Conservation (phyloP, 2,329 filamentous ascomycete species). For the Aspergillus melleus region DNA sequence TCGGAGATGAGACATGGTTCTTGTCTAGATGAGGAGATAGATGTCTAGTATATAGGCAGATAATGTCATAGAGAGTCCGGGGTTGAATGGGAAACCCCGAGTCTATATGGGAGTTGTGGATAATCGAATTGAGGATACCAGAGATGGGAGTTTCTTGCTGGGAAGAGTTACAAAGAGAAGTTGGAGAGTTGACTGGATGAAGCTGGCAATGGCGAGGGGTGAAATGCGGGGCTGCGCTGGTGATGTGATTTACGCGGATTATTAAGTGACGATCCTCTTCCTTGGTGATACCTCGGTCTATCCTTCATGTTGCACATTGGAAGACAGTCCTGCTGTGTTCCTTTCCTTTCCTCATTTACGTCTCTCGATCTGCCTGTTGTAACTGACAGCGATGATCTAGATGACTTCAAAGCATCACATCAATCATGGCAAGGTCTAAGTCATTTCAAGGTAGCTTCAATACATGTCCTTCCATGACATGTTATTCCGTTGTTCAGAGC, state of each 20-base stretch:
- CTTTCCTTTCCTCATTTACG: too few species aligned
- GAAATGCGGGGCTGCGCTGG: not conserved
- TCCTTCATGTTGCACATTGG: not conserved
- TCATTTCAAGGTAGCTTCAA: too few species aligned
- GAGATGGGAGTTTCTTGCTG: not conserved
- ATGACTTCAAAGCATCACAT: too few species aligned
- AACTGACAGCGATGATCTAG: not conserved
- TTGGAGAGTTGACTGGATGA: too few species aligned
- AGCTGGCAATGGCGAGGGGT: too few species aligned
- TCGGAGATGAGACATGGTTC: slow-evolving; percentile 32
- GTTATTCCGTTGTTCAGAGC: too few species aligned
- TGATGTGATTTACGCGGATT: not conserved
- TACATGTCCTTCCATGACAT: too few species aligned
- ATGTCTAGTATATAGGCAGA: not conserved
- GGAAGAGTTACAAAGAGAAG: not conserved
- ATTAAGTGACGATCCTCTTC: not conserved
- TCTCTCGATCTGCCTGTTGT: too few species aligned
- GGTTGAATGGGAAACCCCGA: not conserved
- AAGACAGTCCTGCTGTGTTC: too few species aligned
- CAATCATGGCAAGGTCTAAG: too few species aligned
- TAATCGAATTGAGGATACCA: too few species aligned
- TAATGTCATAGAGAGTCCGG: not conserved
- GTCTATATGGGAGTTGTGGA: not conserved
- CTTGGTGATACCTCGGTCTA: not conserved
- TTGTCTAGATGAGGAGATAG: not conserved